Conservation (phyloP, 1,284 basidiomycete genomes). For the Ganoderma resinaceum region DNA sequence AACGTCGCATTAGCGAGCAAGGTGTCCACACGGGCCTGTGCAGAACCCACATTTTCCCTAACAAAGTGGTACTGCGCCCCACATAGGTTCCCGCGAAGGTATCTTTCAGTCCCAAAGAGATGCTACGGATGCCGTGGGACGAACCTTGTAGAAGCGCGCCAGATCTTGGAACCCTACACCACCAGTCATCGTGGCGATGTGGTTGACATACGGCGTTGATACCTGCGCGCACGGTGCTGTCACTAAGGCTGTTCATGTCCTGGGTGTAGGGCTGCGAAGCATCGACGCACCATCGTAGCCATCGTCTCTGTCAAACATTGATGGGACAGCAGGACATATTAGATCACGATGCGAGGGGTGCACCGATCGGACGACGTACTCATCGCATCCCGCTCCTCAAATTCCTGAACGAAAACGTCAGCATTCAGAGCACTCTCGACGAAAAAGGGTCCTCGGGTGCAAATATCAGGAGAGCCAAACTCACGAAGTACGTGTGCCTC, state of each 20-base stretch:
- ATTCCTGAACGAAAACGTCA: slow-evolving; percentile 42
- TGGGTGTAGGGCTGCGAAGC: background rate
- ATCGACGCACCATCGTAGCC: slow-evolving; percentile 48
- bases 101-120: background rate
- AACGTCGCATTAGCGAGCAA: background rate
- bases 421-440: background rate
- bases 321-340: background rate
- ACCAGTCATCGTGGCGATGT: slow-evolving; percentile 55
- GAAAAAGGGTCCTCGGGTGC: background rate
- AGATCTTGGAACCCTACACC: slow-evolving; percentile 50
- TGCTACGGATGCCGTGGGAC: slow-evolving; percentile 2
- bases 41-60: slow-evolving; percentile 36
- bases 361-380: slow-evolving; percentile 38
- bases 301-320: slow-evolving; percentile 47
- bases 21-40: background rate
- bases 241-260: background rate
- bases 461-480: background rate
- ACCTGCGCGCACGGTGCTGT: slow-evolving; percentile 40
- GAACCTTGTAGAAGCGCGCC: slow-evolving; percentile 53
- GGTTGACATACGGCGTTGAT: slow-evolving; percentile 55
- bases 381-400: slow-evolving; percentile 46
- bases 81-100: background rate
- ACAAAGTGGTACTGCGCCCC: slow-evolving; percentile 51
- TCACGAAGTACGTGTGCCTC: slow-evolving; percentile 50
- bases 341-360: background rate